Percentiles rank a stretch among this genome's conserved stretches.
Conservation (phyloP, 2,329 filamentous ascomycete genomes). For the Chaetomium strumarium region DNA sequence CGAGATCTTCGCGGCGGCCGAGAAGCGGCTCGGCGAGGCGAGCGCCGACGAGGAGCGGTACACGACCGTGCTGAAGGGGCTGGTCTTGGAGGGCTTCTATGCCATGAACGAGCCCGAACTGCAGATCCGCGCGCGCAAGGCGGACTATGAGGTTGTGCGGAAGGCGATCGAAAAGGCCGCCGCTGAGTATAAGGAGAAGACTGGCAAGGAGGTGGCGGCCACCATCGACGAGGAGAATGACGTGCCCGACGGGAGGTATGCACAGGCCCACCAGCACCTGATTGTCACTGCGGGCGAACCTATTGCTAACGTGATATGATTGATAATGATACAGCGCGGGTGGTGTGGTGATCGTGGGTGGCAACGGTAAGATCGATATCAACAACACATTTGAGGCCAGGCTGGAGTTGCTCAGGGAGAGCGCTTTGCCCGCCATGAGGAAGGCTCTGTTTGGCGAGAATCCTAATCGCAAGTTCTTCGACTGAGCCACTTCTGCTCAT, state of each 20-base stretch:
- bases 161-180: slow-evolving; percentile 71
- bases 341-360: slow-evolving; percentile 73
- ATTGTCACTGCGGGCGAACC: not conserved
- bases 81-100: slow-evolving; percentile 88
- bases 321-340: slow-evolving; percentile 57
- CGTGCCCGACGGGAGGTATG: slow-evolving; percentile 78
- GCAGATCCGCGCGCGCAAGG: slow-evolving; percentile 68
- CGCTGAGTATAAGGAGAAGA: slow-evolving; percentile 77
- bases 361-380: slow-evolving; percentile 90
- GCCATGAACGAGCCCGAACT: slow-evolving; percentile 77
- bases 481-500: slow-evolving; percentile 54
- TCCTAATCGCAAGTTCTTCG: slow-evolving; percentile 89
- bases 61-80: slow-evolving; percentile 65
- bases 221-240: slow-evolving; percentile 73
- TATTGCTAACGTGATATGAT: slow-evolving; percentile 21
- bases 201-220: slow-evolving; percentile 62
- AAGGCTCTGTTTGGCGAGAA: slow-evolving; percentile 90
- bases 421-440: slow-evolving; percentile 77
- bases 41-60: slow-evolving; percentile 70
- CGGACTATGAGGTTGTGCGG: slow-evolving; percentile 68
- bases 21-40: slow-evolving; percentile 60
- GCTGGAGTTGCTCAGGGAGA: slow-evolving; percentile 75
- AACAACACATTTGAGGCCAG: slow-evolving; percentile 97
- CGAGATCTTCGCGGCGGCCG: slow-evolving; percentile 75
- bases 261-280: slow-evolving; percentile 22